Conservation (phyloP, 2,329 filamentous ascomycete genomes). For the Exophiala bonariae region DNA sequence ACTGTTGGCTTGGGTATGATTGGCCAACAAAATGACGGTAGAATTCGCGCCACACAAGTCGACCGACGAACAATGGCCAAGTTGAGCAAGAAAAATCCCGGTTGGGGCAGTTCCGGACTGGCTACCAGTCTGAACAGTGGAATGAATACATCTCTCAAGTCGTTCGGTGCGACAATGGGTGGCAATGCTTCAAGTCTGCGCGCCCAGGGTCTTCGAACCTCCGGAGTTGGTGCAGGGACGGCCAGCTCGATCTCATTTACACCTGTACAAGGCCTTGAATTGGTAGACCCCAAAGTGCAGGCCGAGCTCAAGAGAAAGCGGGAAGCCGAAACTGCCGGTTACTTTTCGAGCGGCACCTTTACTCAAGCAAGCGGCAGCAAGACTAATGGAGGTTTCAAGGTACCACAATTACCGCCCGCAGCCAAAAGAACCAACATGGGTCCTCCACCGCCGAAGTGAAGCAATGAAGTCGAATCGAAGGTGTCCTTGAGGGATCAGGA, state of each 20-base stretch:
- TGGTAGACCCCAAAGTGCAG: slow-evolving; percentile 89
- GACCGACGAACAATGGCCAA: slow-evolving; percentile 92
- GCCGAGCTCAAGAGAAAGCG: slow-evolving; percentile 86
- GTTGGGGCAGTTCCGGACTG: slow-evolving; percentile 68
- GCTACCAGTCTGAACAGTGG: slow-evolving; percentile 57
- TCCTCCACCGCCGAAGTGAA: slow-evolving; percentile 34
- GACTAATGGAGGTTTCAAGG: slow-evolving; percentile 70
- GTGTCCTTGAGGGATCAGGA: too few species aligned
- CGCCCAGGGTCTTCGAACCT: slow-evolving; percentile 75
- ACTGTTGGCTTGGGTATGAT: slow-evolving; percentile 95
- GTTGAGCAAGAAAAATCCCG: slow-evolving; percentile 90
- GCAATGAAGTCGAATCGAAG: too few species aligned
- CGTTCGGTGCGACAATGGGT: slow-evolving; percentile 62
- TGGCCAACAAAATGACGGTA: slow-evolving; percentile 81
- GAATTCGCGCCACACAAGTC: slow-evolving; percentile 82
- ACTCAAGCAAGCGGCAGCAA: slow-evolving; percentile 65
- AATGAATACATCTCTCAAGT: slow-evolving; percentile 77
- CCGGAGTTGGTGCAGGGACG: slow-evolving; percentile 80
- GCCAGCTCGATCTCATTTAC: slow-evolving; percentile 90
- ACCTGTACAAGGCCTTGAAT: slow-evolving; percentile 88
- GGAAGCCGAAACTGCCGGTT: slow-evolving; percentile 91
- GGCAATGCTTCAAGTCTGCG: slow-evolving; percentile 67
- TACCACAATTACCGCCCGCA: slow-evolving; percentile 73
- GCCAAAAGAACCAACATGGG: slow-evolving; percentile 69
- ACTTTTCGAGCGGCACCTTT: slow-evolving; percentile 97